Conservation (phyloP, 1,284 basidiomycete species). For the Pseudozyma hubeiensis region DNA sequence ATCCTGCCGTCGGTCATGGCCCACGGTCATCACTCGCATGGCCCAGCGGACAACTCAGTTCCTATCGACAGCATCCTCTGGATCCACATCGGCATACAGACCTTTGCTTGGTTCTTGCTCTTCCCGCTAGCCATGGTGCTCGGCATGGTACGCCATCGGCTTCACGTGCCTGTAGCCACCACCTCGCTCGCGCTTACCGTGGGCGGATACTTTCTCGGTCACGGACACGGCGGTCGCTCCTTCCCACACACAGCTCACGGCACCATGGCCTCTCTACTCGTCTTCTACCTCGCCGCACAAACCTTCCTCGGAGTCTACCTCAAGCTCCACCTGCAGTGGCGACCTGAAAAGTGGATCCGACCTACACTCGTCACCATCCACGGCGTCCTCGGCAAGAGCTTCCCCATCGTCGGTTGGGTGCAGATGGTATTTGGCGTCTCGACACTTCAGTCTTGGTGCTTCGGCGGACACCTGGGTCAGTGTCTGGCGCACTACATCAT, state of each 20-base stretch:
- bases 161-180: conserved; percentile 63
- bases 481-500: conserved; percentile 77
- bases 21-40: conserved; percentile 56
- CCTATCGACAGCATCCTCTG: conserved; percentile 65
- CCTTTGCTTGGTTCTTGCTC: conserved; percentile 58
- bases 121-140: conserved; percentile 67
- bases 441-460: conserved; percentile 72
- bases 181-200: conserved; percentile 55
- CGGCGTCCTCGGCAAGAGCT: conserved; percentile 83
- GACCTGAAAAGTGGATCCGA: conserved; percentile 77
- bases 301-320: conserved; percentile 85
- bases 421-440: conserved; percentile 64
- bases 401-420: conserved; percentile 82
- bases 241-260: conserved; percentile 66
- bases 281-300: conserved; percentile 72
- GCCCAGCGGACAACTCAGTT: conserved; percentile 50
- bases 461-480: conserved; percentile 76
- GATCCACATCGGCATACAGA: conserved; percentile 64
- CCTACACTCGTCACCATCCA: conserved; percentile 81
- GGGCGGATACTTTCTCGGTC: conserved; percentile 62
- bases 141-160: conserved; percentile 62
- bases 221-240: conserved; percentile 59
- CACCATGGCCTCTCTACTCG: conserved; percentile 57
- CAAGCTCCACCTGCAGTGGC: conserved; percentile 84
- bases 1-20: conserved; percentile 21